phyloP scores from a whole-genome alignment of 305 asterid genomes.

The Andrographis paniculata region DNA sequence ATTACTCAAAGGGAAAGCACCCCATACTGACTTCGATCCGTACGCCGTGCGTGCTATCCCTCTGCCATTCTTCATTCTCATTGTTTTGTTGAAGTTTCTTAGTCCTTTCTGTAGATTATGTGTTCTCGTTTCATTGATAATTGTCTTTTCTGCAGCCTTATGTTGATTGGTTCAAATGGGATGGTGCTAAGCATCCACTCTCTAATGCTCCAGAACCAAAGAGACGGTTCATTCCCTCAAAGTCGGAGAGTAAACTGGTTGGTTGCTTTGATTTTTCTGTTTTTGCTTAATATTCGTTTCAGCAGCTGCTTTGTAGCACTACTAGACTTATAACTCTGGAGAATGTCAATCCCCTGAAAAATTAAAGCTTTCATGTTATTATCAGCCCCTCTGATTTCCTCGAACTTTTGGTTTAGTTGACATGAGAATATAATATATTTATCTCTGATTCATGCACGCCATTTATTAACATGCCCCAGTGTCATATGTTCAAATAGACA shows the following conservation, averaged over 20 bases:
- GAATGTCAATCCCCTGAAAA: no score
- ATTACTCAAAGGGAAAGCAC: conserved; percentile 79
- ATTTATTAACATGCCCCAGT: no score
- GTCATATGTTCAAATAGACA: no score
- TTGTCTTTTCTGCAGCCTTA: conserved; percentile 46
- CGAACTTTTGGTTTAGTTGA: no score
- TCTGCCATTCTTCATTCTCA: not conserved
- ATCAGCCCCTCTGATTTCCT: no score
- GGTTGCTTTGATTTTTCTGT: conserved; percentile 6
- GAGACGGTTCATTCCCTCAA: conserved; percentile 92
- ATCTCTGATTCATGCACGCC: no score
- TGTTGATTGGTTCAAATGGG: conserved; percentile 82
- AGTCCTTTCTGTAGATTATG: not conserved
- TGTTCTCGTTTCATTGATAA: not conserved
- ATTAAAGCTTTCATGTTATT: no score
- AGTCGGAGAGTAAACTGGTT: conserved; percentile 87
- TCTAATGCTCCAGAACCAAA: conserved; percentile 96
- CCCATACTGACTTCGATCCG: conserved; percentile 88
- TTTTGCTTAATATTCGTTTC: conserved; percentile 7
- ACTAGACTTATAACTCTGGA: no score
- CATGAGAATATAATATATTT: no score
- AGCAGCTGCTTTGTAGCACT: conserved; percentile 11
- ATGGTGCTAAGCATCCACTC: conserved; percentile 73
- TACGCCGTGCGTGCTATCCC: conserved; percentile 45
- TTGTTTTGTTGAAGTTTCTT: not conserved